Conservation (phyloP, 1,284 basidiomycete species). For the Ceratobasidium sp. region DNA sequence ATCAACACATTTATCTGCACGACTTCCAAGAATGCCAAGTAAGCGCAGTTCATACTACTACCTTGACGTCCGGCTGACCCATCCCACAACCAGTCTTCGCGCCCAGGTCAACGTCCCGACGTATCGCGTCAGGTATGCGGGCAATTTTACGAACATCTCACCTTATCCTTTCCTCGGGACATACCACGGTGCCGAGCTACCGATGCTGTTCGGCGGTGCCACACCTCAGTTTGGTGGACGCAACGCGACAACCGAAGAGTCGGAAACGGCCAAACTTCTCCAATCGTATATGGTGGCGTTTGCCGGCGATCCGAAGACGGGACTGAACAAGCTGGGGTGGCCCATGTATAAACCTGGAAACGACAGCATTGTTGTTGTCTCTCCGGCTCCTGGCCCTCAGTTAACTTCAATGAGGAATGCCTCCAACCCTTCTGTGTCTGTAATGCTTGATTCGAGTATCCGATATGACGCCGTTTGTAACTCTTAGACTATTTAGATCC, state of each 20-base stretch:
- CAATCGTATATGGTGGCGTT: slow-evolving; percentile 26
- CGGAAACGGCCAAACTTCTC: neutral
- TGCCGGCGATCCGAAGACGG: neutral
- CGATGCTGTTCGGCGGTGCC: slow-evolving; percentile 7
- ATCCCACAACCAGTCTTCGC: neutral
- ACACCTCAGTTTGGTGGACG: slow-evolving; percentile 22
- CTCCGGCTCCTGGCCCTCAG: neutral
- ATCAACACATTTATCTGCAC: slow-evolving; percentile 9
- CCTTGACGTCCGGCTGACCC: neutral
- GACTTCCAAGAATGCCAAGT: slow-evolving; percentile 23
- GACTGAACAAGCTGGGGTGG: slow-evolving; percentile 15
- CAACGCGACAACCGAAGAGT: neutral
- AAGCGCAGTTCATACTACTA: neutral
- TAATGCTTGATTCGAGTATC: slow-evolving; percentile 12
- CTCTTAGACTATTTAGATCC: neutral
- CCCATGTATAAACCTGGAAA: slow-evolving; percentile 29
- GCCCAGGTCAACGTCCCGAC: neutral
- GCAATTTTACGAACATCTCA: slow-evolving; percentile 9
- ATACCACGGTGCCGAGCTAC: slow-evolving; percentile 6
- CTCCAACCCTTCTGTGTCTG: neutral
- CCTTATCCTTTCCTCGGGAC: slow-evolving; percentile 13
- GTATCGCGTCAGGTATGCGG: slow-evolving; percentile 16
- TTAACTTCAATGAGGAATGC: neutral
- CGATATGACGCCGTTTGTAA: slow-evolving; percentile 13
- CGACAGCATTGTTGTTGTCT: slow-evolving; percentile 16